Evolutionary conservation across 352 stramenopile genomes (phyloP).

Genomic region (Globisporangium middletonii): DNA sequence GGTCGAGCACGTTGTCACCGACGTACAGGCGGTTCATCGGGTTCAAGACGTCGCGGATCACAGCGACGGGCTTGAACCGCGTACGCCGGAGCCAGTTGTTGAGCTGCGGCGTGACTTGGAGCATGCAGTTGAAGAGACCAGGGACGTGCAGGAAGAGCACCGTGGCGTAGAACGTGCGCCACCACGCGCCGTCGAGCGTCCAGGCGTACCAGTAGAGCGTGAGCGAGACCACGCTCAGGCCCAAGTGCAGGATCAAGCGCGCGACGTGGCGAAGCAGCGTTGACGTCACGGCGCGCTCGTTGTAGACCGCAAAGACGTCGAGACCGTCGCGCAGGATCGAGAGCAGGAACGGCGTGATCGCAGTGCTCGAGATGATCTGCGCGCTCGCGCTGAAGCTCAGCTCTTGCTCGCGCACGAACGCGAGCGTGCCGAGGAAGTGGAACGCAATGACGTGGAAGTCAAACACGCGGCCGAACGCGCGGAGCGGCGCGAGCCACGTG

Average conservation of each 20-base stretch:
- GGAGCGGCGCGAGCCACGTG: constrained; percentile 93
- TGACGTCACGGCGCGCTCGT: constrained; percentile 35
- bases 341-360: constrained; percentile 89
- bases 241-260: constrained; percentile 75
- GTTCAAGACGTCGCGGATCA: constrained; percentile 84
- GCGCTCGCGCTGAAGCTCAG: constrained; percentile 81
- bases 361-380: constrained; percentile 87
- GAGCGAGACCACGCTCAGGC: constrained; percentile 48
- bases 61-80: constrained; percentile 50
- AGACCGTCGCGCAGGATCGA: constrained; percentile 88
- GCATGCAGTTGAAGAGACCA: constrained; percentile 59
- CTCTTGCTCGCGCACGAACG: constrained; percentile 90
- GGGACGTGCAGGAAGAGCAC: constrained; percentile 59
- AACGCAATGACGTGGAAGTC: constrained; percentile 98
- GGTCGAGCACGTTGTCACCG: constrained; percentile 95
- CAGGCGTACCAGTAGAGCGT: constrained; percentile 82
- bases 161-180: constrained; percentile 53
- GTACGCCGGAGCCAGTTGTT: constrained; percentile 82
- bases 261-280: constrained; percentile 83
- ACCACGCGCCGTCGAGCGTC: constrained; percentile 54
- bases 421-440: constrained; percentile 91
- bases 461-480: constrained; percentile 94
- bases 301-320: constrained; percentile 87
- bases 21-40: constrained; percentile 96
- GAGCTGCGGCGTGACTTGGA: constrained; percentile 71